phyloP scores from a whole-genome alignment of 768 basidiomycete species.

The Baorangia bicolor region DNA sequence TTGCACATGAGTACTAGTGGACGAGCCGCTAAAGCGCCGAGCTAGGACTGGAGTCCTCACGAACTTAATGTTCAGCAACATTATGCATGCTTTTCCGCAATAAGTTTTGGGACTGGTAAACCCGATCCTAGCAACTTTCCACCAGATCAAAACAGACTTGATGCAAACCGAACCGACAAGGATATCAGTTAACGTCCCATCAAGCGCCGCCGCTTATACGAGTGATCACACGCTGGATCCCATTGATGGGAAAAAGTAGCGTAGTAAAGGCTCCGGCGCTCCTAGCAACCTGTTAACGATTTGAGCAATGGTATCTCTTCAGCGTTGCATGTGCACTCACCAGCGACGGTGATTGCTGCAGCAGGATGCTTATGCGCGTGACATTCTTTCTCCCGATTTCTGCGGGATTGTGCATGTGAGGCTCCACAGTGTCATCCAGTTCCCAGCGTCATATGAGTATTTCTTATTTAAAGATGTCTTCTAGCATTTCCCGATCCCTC shows the following conservation, averaged over 20 bases:
- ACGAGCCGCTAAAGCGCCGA: background rate
- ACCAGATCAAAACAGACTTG: background rate
- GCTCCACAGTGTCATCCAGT: background rate
- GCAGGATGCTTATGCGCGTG: background rate
- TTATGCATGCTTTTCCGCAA: background rate
- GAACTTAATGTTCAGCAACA: background rate
- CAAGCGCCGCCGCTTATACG: background rate
- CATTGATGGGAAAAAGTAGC: background rate
- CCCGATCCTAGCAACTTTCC: background rate
- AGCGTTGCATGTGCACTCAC: background rate
- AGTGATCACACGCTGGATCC: background rate
- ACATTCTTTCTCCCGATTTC: background rate
- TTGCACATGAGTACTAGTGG: background rate
- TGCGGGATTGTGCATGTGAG: background rate
- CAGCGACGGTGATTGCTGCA: background rate
- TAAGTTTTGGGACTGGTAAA: background rate
- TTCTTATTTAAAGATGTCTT: background rate
- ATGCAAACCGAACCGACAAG: background rate
- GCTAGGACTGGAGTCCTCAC: background rate
- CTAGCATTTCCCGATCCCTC: no score
- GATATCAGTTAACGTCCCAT: background rate
- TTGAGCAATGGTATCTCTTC: background rate
- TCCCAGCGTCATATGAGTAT: no score
- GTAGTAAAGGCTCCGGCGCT: background rate
- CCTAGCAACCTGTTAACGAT: background rate